phyloP scores from a whole-genome alignment of 192 early-diverging fungal genomes.

The Radiomyces spectabilis region DNA sequence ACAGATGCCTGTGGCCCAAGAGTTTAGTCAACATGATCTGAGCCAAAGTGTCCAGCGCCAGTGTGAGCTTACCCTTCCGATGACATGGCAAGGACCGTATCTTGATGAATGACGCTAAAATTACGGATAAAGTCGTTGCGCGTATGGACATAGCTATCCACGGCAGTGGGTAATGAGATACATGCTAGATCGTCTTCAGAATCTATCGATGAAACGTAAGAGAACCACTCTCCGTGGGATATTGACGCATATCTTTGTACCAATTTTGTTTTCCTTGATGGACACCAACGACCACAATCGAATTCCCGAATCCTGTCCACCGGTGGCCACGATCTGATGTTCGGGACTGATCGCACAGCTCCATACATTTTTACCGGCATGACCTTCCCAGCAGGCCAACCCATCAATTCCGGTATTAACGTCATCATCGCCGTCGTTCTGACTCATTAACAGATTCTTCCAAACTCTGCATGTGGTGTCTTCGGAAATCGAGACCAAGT shows the following conservation, averaged over 20 bases:
- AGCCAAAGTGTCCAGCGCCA: no score
- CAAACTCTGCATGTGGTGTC: slow-evolving; percentile 80
- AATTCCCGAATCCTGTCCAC: slow-evolving; percentile 77
- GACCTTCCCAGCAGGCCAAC: slow-evolving; percentile 71
- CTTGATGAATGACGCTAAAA: slow-evolving; percentile 32
- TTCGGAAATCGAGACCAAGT: slow-evolving; percentile 65
- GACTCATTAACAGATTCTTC: slow-evolving; percentile 36
- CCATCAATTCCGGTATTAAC: slow-evolving; percentile 37
- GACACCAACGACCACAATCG: slow-evolving; percentile 60
- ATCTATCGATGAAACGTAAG: slow-evolving; percentile 2
- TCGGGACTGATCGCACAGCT: slow-evolving; percentile 55
- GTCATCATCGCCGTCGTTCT: slow-evolving; percentile 18
- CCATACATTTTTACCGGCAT: slow-evolving; percentile 78
- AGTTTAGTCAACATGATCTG: no score
- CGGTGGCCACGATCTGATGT: slow-evolving; percentile 52
- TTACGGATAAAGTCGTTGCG: slow-evolving; percentile 37
- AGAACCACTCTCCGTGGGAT: no score
- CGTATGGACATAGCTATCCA: no score
- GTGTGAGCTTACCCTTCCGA: no score
- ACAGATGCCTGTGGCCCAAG: no score
- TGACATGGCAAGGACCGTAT: slow-evolving; percentile 21
- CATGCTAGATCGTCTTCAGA: slow-evolving; percentile 23
- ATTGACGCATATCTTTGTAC: no score
- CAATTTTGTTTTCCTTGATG: slow-evolving; percentile 43
- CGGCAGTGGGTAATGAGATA: slow-evolving; percentile 18